A percentile compares a stretch with the other conserved stretches of the same genome.
Conservation (phyloP, 768 basidiomycete species). For the Russula lepida region DNA sequence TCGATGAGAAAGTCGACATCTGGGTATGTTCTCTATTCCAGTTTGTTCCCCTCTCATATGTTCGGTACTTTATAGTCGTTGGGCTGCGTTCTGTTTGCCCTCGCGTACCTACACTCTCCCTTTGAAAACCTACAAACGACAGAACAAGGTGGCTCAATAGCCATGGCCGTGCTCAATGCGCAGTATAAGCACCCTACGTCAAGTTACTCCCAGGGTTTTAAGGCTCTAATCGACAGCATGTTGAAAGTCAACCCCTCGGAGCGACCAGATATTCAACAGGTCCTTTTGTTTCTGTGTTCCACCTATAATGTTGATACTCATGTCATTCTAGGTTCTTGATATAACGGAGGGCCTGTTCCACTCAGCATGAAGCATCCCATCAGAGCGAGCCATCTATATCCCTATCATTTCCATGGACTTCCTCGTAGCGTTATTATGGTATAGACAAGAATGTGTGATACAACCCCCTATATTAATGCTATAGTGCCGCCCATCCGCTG, state of each 20-base stretch:
- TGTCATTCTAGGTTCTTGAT: conserved; percentile 46
- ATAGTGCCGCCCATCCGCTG: not conserved
- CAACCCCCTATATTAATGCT: not conserved
- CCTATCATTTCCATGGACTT: not conserved
- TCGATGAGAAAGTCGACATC: conserved; percentile 95
- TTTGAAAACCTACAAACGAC: conserved; percentile 91
- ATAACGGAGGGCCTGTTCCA: conserved; percentile 29
- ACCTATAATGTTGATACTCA: not conserved
- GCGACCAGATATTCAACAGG: conserved; percentile 81
- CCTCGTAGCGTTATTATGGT: not conserved
- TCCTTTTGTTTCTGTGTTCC: conserved; percentile 28
- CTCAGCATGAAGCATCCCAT: not conserved
- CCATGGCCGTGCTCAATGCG: conserved; percentile 94
- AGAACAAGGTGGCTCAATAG: conserved; percentile 92
- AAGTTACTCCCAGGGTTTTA: conserved; percentile 79
- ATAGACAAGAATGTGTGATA: not conserved
- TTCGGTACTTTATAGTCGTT: conserved; percentile 55
- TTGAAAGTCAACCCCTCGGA: conserved; percentile 74
- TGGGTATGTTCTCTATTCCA: conserved; percentile 54
- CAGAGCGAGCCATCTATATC: not conserved
- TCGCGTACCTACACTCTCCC: conserved; percentile 92
- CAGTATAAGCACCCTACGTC: conserved; percentile 85
- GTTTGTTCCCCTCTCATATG: not conserved
- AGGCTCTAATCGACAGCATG: conserved; percentile 76
- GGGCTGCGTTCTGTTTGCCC: conserved; percentile 89